These are phyloP conservation scores for Phialocephala sp. DNA, from an alignment of 2,329 filamentous ascomycete species.

Conservation along the genomic window DNA sequence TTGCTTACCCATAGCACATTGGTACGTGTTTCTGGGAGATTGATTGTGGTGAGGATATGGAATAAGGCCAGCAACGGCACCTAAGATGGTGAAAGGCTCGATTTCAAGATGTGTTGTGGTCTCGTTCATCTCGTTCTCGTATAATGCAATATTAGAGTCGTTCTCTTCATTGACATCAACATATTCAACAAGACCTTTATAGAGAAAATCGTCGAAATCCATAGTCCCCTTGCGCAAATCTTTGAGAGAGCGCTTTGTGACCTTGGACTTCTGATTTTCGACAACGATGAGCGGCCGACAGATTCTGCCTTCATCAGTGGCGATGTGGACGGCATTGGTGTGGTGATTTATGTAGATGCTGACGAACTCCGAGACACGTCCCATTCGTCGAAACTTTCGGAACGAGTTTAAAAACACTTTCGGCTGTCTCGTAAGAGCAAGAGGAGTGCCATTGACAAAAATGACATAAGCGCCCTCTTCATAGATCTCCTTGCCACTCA, in stretches of 20 bases:
- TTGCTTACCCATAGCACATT: constrained; percentile 99
- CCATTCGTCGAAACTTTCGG: constrained; percentile 83
- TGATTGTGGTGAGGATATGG: constrained; percentile 99
- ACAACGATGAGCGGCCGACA: constrained; percentile 96
- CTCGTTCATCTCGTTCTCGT: constrained; percentile 81
- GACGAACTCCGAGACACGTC: constrained; percentile 93
- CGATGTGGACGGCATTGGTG: constrained; percentile 89
- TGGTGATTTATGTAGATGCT: constrained; percentile 96
- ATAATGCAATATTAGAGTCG: constrained; percentile 89
- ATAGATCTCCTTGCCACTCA: constrained; percentile 88
- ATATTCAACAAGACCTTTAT: constrained; percentile 90
- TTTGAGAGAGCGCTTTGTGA: constrained; percentile 79
- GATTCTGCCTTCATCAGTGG: constrained; percentile 95
- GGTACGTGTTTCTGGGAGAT: constrained; percentile 97
- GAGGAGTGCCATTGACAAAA: constrained; percentile 93
- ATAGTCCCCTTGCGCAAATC: constrained; percentile 82
- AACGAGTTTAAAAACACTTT: constrained; percentile 87
- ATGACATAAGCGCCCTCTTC: constrained; percentile 84
- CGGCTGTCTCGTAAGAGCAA: constrained; percentile 83
- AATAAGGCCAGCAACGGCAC: constrained; percentile 93
- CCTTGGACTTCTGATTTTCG: constrained; percentile 81
- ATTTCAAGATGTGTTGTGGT: constrained; percentile 95
- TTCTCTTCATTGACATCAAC: constrained; percentile 99
- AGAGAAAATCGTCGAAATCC: constrained; percentile 93
- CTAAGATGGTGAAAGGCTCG: constrained; percentile 95